Percentiles rank a stretch among this genome's conserved stretches.
Conservation (phyloP, 1,284 basidiomycete genomes). For the Erythrobasidium hasegawianum region DNA sequence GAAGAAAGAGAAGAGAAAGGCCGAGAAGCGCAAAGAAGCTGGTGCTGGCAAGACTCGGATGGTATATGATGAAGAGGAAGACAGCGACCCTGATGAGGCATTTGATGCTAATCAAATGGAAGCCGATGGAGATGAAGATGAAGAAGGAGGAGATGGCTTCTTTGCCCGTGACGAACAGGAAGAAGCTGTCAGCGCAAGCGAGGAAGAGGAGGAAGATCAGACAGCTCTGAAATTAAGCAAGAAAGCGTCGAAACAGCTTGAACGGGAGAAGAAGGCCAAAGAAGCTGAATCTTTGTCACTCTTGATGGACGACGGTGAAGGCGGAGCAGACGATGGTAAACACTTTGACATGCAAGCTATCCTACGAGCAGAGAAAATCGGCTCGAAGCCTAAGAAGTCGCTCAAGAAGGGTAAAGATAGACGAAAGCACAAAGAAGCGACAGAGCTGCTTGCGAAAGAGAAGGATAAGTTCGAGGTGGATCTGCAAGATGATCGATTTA, state of each 20-base stretch:
- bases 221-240: conserved; percentile 25
- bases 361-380: conserved; percentile 72
- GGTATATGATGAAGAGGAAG: conserved; percentile 36
- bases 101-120: conserved; percentile 40
- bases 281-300: conserved; percentile 62
- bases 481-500: conserved; percentile 83
- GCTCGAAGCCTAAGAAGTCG: conserved; percentile 53
- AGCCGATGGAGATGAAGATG: conserved; percentile 41
- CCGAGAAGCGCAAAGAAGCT: conserved; percentile 44
- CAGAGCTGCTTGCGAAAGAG: conserved; percentile 57
- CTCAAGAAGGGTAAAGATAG: conserved; percentile 52
- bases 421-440: conserved; percentile 60
- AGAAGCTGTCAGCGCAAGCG: conserved; percentile 25
- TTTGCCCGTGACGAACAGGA: conserved; percentile 55
- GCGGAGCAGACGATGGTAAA: conserved; percentile 54
- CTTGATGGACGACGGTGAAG: conserved; percentile 58
- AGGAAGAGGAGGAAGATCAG: conserved; percentile 33
- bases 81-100: conserved; percentile 37
- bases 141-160: conserved; percentile 61
- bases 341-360: conserved; percentile 93
- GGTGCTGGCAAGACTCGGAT: conserved; percentile 24
- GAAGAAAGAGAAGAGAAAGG: conserved; percentile 55
- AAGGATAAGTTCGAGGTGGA: conserved; percentile 67
- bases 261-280: conserved; percentile 41
- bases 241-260: conserved; percentile 29